Base-by-base conservation (phyloP, 1,139 yeast species). In the Suhomyces kunorum region DNA sequence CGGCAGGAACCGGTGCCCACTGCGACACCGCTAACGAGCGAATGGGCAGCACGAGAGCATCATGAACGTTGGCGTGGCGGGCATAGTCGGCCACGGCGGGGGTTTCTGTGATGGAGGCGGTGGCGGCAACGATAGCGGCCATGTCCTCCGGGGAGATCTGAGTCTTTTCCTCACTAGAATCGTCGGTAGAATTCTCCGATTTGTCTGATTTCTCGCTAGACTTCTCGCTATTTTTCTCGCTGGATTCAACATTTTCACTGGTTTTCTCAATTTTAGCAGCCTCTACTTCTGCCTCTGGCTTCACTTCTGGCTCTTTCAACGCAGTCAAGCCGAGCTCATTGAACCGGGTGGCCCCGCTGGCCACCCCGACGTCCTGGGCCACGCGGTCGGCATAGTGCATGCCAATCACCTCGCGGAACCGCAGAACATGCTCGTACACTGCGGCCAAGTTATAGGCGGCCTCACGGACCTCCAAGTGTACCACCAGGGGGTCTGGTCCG, bases 1-100 rank as follows among this genome's bases (percentile, higher is more conserved):
- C 68, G 6, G 81, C 70, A n/a, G 95, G 89, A 14, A 84, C 88
- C 9, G 95, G 94, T 48, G 87, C 83, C 94, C 96, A 90, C 43
- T 80, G 80, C n/a, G 96, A 86, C 36, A 88, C 59, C 39, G 74
- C 67, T 38, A 85, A 66, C 0, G 83, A 72, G 48, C 72, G 76
- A 45, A 89, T 69, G 20, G 78, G 77, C 17, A 60, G 50, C 42
- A 56, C 63, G 43, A 67, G 53, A 26, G 53, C 49, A 28, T 54
- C 55, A 41, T 49, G 51, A 11, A 61, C 48, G 28, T 56, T 55
- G 37, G 53, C 54, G 33, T 61, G 61, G 7, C 48, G 34, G 4
- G 38, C 43, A 19, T 42, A 40, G 12, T 40, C 28, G 16, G 50
- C 42, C 22, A 48, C 38, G 30, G 39, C 20, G 13, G 43, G 38